Evolutionary conservation across 805 yeast genomes (phyloP).

Genomic region (Schwanniomyces yamadae): DNA sequence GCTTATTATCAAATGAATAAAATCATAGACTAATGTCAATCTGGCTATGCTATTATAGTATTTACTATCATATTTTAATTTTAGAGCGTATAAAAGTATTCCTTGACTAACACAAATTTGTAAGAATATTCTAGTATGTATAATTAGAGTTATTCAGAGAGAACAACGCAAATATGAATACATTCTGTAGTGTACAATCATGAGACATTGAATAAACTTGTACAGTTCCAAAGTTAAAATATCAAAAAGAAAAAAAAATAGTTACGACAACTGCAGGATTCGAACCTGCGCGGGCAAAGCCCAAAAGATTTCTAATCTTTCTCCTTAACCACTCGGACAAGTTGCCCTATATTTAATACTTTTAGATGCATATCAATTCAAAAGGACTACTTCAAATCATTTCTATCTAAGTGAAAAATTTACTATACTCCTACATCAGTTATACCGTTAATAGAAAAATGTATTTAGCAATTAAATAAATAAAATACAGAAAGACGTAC

Average conservation of each 20-base stretch:
- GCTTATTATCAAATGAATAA: slow-evolving; percentile 47
- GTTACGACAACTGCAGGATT: slow-evolving; percentile 59
- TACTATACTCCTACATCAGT: neutral
- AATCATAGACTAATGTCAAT: neutral
- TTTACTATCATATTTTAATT: too few relatives aligned
- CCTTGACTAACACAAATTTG: too few relatives aligned
- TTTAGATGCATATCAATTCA: neutral
- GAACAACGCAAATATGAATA: too few relatives aligned
- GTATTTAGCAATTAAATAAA: slow-evolving; percentile 4
- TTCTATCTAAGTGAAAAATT: neutral
- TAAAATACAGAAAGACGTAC: slow-evolving; percentile 7
- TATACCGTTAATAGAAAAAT: slow-evolving; percentile 1
- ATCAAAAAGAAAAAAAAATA: slow-evolving; percentile 19
- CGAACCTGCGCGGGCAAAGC: slow-evolving; percentile 68
- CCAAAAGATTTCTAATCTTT: slow-evolving; percentile 47
- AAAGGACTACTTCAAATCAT: too few relatives aligned
- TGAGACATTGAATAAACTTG: too few relatives aligned
- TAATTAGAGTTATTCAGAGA: too few relatives aligned
- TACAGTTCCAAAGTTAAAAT: too few relatives aligned
- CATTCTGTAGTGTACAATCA: too few relatives aligned
- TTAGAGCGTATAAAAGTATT: too few relatives aligned
- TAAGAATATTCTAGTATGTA: too few relatives aligned
- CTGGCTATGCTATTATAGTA: too few relatives aligned
- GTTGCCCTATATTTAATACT: too few relatives aligned
- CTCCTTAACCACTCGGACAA: slow-evolving; percentile 44